Evolutionary conservation across 441 rosid species (phyloP).

Genomic region (Populus tomentosa): DNA sequence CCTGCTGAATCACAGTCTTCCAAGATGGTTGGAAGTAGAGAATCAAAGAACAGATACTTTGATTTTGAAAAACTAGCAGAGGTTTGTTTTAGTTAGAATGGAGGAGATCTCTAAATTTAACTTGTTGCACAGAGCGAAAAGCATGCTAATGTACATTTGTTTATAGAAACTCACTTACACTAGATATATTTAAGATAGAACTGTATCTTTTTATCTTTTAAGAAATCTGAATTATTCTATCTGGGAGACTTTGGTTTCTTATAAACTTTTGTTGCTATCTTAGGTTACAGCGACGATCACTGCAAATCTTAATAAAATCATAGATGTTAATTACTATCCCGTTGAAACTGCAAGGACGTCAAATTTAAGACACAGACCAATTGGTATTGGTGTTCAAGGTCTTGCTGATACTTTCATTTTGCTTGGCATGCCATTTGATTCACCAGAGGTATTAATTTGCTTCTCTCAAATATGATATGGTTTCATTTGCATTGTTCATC

Average conservation of each 20-base stretch:
- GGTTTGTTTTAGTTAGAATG: slow-evolving; percentile 30
- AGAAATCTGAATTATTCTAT: not conserved
- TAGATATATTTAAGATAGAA: not conserved
- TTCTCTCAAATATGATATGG: not conserved
- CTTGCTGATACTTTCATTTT: slow-evolving; percentile 75
- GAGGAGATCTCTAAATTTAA: not conserved
- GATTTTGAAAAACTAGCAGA: slow-evolving; percentile 69
- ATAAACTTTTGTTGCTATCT: not conserved
- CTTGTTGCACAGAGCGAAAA: not conserved
- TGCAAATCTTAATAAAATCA: slow-evolving; percentile 60
- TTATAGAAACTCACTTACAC: not conserved
- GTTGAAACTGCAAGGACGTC: slow-evolving; percentile 63
- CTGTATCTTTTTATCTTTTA: not conserved
- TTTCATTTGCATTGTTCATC: not conserved
- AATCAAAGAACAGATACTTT: slow-evolving; percentile 52
- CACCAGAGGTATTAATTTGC: slow-evolving; percentile 46
- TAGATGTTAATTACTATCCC: slow-evolving; percentile 72
- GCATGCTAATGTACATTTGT: not conserved
- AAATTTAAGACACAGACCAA: slow-evolving; percentile 64
- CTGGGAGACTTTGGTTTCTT: not conserved
- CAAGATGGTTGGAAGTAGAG: slow-evolving; percentile 62
- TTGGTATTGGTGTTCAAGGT: slow-evolving; percentile 79
- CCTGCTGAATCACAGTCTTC: slow-evolving; percentile 50
- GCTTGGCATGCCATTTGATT: slow-evolving; percentile 77
- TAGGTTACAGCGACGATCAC: slow-evolving; percentile 60